These are phyloP conservation scores for Coemansia sp. DNA, from an alignment of 192 early-diverging fungal species.

Conservation along the genomic window DNA sequence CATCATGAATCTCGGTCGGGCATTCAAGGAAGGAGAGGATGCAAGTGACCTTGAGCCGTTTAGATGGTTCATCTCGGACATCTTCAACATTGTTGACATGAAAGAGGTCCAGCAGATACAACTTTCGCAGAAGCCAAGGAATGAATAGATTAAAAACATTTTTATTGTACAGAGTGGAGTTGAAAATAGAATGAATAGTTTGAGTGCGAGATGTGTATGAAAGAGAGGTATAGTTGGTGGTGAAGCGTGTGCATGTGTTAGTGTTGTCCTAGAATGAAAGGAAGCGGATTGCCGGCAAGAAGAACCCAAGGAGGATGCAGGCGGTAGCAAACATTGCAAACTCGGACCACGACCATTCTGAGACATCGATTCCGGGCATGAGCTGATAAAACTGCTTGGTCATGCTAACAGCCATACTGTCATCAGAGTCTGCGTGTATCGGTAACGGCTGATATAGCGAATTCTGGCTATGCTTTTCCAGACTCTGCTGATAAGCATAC, in stretches of 20 bases:
- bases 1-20: not conserved
- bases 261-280: not conserved
- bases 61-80: slow-evolving; percentile 15
- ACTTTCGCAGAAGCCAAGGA: not conserved
- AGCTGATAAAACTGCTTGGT: slow-evolving; percentile 36
- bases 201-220: slow-evolving; percentile 1
- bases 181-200: not conserved
- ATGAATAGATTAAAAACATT: not conserved
- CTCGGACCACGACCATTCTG: slow-evolving; percentile 50
- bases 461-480: slow-evolving; percentile 6
- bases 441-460: slow-evolving; percentile 4
- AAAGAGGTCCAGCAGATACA: not conserved
- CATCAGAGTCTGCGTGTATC: slow-evolving; percentile 9
- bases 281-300: slow-evolving; percentile 31
- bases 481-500: not conserved
- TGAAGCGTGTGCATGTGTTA: not conserved
- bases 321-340: slow-evolving; percentile 42
- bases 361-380: slow-evolving; percentile 42
- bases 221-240: not conserved
- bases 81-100: slow-evolving; percentile 15
- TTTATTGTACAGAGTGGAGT: not conserved
- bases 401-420: slow-evolving; percentile 20
- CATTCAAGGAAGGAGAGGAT: not conserved
- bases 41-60: slow-evolving; percentile 14
- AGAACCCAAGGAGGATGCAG: slow-evolving; percentile 37